phyloP scores from a whole-genome alignment of 2,329 filamentous ascomycete species.

The Pseudonectria foliicola region DNA sequence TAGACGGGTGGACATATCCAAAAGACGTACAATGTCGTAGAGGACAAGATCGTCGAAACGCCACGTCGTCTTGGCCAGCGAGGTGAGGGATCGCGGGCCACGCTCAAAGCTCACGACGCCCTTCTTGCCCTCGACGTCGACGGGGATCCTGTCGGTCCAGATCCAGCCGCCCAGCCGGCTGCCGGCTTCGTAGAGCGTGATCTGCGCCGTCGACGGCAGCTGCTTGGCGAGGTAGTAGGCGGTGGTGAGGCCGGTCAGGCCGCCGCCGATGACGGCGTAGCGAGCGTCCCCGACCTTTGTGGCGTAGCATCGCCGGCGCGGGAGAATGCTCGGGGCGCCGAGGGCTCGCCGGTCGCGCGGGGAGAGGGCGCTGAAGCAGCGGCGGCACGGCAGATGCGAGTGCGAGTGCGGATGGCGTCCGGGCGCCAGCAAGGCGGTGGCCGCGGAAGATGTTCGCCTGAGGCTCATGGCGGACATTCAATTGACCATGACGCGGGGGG shows the following conservation, averaged over 20 bases:
- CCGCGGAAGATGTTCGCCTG: constrained; percentile 20
- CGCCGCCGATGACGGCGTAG: constrained; percentile 69
- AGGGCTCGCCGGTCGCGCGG: constrained; percentile 6
- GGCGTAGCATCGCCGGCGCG: constrained; percentile 10
- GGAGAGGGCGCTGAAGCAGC: constrained; percentile 9
- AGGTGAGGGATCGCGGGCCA: constrained; percentile 70
- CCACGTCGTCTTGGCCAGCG: constrained; percentile 33
- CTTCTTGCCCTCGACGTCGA: constrained; percentile 48
- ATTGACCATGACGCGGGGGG: constrained; percentile 24
- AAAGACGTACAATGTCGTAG: constrained; percentile 59
- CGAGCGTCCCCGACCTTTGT: constrained; percentile 18
- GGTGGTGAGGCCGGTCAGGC: constrained; percentile 72
- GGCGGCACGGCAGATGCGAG: constrained; percentile 3
- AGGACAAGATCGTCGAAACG: constrained; percentile 58
- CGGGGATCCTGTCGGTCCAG: constrained; percentile 54
- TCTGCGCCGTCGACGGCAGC: constrained; percentile 54
- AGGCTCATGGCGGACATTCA: constrained; percentile 23
- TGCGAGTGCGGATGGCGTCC: constrained; percentile 7
- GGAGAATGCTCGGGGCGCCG: constrained; percentile 1
- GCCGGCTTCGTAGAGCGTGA: constrained; percentile 75
- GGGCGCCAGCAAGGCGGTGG: constrained; percentile 19
- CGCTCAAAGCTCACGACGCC: constrained; percentile 66
- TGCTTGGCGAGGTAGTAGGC: constrained; percentile 69
- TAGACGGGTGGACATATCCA: too few species aligned
- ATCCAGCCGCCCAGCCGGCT: constrained; percentile 78